Conservation (phyloP, 2,329 filamentous ascomycete genomes). For the Emmonsiellopsis sp. region DNA sequence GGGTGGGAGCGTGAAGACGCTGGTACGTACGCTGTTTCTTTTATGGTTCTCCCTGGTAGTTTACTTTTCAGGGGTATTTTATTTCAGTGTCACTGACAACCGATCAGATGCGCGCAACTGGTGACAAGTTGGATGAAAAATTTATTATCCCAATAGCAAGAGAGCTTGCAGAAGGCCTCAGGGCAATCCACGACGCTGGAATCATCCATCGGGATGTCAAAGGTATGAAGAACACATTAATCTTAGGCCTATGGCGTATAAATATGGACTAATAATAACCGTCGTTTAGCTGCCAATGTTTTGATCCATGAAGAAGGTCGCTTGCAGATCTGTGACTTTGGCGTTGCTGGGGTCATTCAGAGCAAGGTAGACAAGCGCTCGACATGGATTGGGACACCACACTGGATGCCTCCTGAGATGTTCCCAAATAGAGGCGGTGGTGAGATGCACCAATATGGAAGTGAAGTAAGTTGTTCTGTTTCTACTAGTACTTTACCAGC, state of each 20-base stretch:
- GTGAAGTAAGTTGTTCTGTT: constrained; percentile 28
- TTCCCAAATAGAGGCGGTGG: constrained; percentile 28
- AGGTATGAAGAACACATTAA: constrained; percentile 27
- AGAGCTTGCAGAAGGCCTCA: constrained; percentile 52
- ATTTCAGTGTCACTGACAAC: not conserved
- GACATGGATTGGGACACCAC: constrained; percentile 56
- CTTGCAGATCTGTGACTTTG: constrained; percentile 57
- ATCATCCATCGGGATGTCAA: constrained; percentile 59
- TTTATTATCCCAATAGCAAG: constrained; percentile 56
- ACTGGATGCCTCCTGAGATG: constrained; percentile 59
- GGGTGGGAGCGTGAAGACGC: constrained; percentile 54
- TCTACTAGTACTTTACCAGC: not conserved
- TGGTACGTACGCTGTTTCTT: constrained; percentile 37
- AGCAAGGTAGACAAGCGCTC: constrained; percentile 51
- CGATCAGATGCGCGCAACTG: constrained; percentile 39
- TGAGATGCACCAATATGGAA: constrained; percentile 34
- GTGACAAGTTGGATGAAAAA: constrained; percentile 45
- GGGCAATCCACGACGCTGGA: constrained; percentile 55
- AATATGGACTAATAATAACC: constrained; percentile 1
- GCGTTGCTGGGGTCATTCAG: constrained; percentile 54
- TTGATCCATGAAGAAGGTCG: constrained; percentile 54
- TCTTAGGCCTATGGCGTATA: not conserved
- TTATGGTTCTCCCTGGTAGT: not conserved
- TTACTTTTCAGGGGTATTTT: not conserved
- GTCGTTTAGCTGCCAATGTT: constrained; percentile 47